Base-by-base conservation (phyloP, 768 basidiomycete species). In the Tylopilus rubrobrunneus region DNA sequence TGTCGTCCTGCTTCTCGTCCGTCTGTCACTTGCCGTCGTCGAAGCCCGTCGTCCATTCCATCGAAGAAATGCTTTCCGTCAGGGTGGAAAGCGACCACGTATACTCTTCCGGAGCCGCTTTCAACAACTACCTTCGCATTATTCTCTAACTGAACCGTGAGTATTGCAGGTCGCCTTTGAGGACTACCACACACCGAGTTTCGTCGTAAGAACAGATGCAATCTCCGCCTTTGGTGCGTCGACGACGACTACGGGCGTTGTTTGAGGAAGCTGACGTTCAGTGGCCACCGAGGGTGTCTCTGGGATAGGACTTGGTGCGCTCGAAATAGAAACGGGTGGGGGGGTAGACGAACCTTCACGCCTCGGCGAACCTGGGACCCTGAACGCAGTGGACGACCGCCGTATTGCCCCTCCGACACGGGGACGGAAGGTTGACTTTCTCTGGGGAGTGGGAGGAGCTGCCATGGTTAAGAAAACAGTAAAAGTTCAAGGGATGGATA, bases 301-400 rank as follows among this genome's bases (percentile, higher is more conserved):
- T 1, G 81, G 75, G 53, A 89, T 87, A 4, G 87, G 85, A 56
- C 83, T 85, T 11, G 85, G 84, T 12, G 73, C 64, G 15, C 57
- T 64, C 29, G 59, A 62, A 27, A 62, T 43, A 12, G 62, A 52
- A n/a, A 7, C 56, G 5, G 59, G 52, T 14, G 58, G 53, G 57
- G 70, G 51, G 56, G 71, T 51, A 7, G 57, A 7, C 53, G 71
- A 67, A 27, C 17, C 37, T 5, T 50, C 58, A 51, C 57, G 74
- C 49, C 60, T 57, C 45, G 47, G 80, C 68, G 56, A 70, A 36
- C 60, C 57, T 19, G 69, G 69, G 39, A 82, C 71, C 36, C 70
- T 68, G 56, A 85, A 74, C 9, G 78, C 71, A 4, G 81, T 78
- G 17, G 86, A 86, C 4, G 84, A 78, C 48, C 85, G 82, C 8